Evolutionary conservation across 306 rosid genomes (phyloP), one percentile per base, ranked within the genome.

Genomic region (Ormosia semicastrata): DNA sequence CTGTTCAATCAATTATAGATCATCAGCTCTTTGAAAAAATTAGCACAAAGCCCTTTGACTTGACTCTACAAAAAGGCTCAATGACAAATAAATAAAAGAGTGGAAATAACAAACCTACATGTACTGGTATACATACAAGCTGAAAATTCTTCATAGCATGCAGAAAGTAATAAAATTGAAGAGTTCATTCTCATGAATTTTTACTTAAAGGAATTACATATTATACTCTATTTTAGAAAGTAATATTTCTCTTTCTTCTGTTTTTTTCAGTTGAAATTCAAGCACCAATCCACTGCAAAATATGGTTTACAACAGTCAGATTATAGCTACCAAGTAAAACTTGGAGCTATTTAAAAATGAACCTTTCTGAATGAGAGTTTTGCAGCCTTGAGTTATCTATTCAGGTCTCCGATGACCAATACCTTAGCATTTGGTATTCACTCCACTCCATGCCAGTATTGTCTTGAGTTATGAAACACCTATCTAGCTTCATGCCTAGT

Each of bases 401-500:
- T 47, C 65, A 73, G 57, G 68, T 59, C 49, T 59, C 40, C 30
- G 8, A 60, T 71, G 62, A 34, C 66, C 67, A 71, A 56, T 32
- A 12, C 79, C 66, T 49, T 50, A 15, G 53, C 62, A 73, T 53
- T 62, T 39, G 56, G 46, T 53, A 75, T 46, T 37, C 60, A 79
- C 62, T 44, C 59, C 58, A 17, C 44, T 36, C 44, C 40, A 62
- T 12, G 75, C 8, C 8, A 14, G 14, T 15, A 57, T 50, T 50
- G 56, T 60, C 9, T 2, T 33, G 4, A 76, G 40, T 43, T 40
- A 52, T 10, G 7, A 83, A 49, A 49, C 15, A 49, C 66, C 80
- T 37, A 79, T 34, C 75, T 44, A 41, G 72, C 62, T 32, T 62
- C 82, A 66, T 52, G 65, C 72, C 73, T 15, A 32, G 53, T 36